A percentile compares a stretch with the other conserved stretches of the same genome.
phyloP scores from a whole-genome alignment of 345 rosid genomes.

The Lumnitzera littorea region DNA sequence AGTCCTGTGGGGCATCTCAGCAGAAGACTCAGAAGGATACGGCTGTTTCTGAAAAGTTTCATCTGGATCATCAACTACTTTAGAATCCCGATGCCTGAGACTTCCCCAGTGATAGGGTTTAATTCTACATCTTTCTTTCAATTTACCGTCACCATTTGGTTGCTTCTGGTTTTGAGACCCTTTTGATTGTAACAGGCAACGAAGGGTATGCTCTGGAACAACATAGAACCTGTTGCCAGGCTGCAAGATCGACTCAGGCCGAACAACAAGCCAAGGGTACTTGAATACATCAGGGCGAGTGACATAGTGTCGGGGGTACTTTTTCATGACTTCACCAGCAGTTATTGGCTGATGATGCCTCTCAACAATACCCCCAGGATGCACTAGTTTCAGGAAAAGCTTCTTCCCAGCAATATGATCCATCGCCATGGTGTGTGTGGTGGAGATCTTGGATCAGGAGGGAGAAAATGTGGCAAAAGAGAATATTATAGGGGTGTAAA shows the following conservation, averaged over 20 bases:
- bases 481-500: background rate
- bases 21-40: too few species aligned
- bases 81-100: background rate
- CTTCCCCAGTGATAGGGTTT: background rate
- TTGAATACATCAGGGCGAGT: slow-evolving; percentile 36
- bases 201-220: slow-evolving; percentile 31
- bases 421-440: background rate
- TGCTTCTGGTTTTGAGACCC: background rate
- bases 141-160: background rate
- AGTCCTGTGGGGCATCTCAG: too few species aligned
- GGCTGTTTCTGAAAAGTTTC: background rate
- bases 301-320: slow-evolving; percentile 39
- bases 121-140: slow-evolving; percentile 2
- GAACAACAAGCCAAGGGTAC: slow-evolving; percentile 38
- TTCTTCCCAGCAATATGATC: slow-evolving; percentile 3
- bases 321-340: slow-evolving; percentile 34
- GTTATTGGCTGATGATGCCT: slow-evolving; percentile 18
- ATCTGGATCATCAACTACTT: background rate
- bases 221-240: slow-evolving; percentile 31
- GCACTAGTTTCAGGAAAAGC: slow-evolving; percentile 30
- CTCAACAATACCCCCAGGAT: slow-evolving; percentile 29
- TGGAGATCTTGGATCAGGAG: slow-evolving; percentile 8
- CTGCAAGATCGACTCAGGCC: slow-evolving; percentile 26
- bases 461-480: background rate
- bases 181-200: slow-evolving; percentile 11